Base-by-base conservation (phyloP, 2,329 filamentous ascomycete genomes). In the Lachnellula willkommii region DNA sequence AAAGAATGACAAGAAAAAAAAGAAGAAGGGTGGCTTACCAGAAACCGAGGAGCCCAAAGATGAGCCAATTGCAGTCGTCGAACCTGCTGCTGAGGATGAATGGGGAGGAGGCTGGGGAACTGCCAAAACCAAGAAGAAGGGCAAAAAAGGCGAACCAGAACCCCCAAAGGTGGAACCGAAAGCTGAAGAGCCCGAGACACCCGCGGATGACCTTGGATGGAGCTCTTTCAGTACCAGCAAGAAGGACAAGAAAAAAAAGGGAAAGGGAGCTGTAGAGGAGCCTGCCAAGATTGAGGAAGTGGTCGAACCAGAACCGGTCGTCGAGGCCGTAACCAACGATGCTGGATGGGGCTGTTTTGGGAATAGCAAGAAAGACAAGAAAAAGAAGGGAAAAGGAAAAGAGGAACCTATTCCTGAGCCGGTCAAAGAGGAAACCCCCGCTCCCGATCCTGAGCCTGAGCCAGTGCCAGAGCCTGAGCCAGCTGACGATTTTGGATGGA, bases 91-190 rank as follows among this genome's bases (percentile, higher is more conserved):
- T 24, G 66, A 71, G 7, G 79, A 80, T 46, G 80, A 79, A 59
- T 74, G 74, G 17, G 84, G 78, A 75, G 75, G 70, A 26, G 72
- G 72, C 9, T 81, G 80, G 66, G 72, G 73, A 5, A 68, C 70
- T 17, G 69, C 72, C 54, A 77, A 75, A 61, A 79, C 80, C 61
- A 84, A 83, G 67, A 81, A 70, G 47, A 75, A 73, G 46, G 63
- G 60, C 5, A 66, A 67, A 55, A 64, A 69, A 56, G 59, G 58
- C 9, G 66, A 68, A 17, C 66, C 66, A 11, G 69, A 71, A 32
- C 60, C 67, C 35, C 55, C 57, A 22, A 64, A 60, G 47, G 62
- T 62, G 17, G 66, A 66, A 51, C 52, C 58, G 5, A 63, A 62
- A 48, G 51, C 62, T 22, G 60, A 63, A 52, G 66, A 69, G 28